Evolutionary conservation across 208 protist species (phyloP), one percentile per base, ranked within the genome.

Genomic region (Acanthamoeba royreba): DNA sequence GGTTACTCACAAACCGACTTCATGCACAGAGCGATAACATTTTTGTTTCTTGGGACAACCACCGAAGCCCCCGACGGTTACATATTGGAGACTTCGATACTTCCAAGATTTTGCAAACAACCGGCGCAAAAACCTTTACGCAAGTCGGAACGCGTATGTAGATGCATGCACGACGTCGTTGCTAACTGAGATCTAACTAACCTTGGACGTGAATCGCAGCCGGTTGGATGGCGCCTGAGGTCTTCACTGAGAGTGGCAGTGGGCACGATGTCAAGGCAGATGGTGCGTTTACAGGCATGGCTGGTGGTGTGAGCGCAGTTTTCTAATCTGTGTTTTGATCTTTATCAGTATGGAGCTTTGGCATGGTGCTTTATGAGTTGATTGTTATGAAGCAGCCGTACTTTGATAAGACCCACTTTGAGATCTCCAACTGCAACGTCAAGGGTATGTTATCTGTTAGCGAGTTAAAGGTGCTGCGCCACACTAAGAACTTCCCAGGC

Each of bases 371-470:
- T 25, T 87, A 87, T 46, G 77, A 87, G 45, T 46, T 87, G 33
- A 87, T 87, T 17, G 47, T 58, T 40, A 49, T 87, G 77, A 87
- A 87, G 43, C 42, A 87, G 47, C 77, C 77, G 31, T 87, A 87
- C 47, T 87, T 28, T 31, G 77, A 87, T 38, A 58, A 61, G 77
- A 87, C 49, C 77, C 77, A 58, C 47, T 87, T 87, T 40, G 77
- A 87, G 45, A 49, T 87, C 77, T 87, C 77, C 28, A 87, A 58
- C 45, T 61, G 42, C 46, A 87, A 87, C 47, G 45, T 61, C n/a
- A 58, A 49, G 7, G 77, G 74, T 53, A 31, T n/a, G 42, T 25
- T 13, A 81, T 25, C 69, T 4, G 22, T 17, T 7, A 13, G 25
- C 55, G 2, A 63, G 55, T n/a, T n/a, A n/a, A n/a, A n/a, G n/a